Conservation (phyloP, 306 rosid genomes). For the Rosa chinensis region DNA sequence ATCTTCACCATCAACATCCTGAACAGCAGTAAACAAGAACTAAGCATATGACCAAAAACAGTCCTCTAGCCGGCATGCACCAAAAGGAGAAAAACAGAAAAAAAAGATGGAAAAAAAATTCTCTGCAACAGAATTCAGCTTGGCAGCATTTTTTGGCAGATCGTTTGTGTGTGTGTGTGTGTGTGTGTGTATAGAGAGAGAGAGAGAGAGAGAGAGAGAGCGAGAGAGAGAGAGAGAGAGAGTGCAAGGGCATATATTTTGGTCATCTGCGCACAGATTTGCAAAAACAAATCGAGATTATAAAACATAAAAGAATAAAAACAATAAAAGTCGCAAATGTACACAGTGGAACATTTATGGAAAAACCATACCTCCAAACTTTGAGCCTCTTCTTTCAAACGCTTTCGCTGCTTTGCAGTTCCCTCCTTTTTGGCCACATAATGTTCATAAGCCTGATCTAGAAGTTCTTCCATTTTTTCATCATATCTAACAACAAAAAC, state of each 20-base stretch:
- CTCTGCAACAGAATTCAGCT: background rate
- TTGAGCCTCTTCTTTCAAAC: constrained; percentile 53
- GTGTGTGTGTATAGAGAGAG: too few relatives aligned
- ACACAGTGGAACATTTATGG: background rate
- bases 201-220: too few relatives aligned
- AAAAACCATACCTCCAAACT: constrained; percentile 63
- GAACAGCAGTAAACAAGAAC: constrained; percentile 30
- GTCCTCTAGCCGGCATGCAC: background rate
- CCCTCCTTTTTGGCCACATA: constrained; percentile 77
- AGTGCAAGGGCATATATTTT: background rate
- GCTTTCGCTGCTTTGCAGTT: constrained; percentile 77
- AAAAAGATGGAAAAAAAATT: background rate
- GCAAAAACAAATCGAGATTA: background rate
- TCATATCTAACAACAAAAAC: constrained; percentile 55
- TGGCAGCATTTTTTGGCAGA: background rate
- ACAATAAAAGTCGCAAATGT: background rate
- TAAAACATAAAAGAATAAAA: background rate
- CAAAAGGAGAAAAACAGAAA: too few relatives aligned
- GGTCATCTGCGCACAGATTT: background rate
- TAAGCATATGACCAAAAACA: constrained; percentile 4
- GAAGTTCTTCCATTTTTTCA: constrained; percentile 70
- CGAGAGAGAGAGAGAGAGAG: too few relatives aligned
- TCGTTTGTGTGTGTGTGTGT: too few relatives aligned
- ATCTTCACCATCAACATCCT: constrained; percentile 62
- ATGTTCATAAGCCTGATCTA: constrained; percentile 79